A percentile compares a stretch with the other conserved stretches of the same genome.
phyloP scores from a whole-genome alignment of 1,139 yeast species.

The Blastobotrys raffinosifermentans region DNA sequence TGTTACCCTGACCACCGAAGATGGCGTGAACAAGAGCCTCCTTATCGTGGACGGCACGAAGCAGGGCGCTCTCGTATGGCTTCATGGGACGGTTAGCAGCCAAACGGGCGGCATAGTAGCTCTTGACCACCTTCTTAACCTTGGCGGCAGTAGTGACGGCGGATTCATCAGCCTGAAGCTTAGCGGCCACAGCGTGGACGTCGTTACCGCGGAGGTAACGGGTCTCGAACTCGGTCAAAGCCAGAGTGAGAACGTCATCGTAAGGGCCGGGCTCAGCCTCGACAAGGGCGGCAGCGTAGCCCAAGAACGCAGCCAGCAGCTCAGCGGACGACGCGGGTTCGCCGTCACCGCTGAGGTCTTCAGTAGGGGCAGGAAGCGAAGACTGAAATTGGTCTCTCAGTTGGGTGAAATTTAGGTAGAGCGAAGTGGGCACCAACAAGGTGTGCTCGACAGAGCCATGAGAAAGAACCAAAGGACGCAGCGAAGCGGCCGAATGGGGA shows the following conservation, averaged over 20 bases:
- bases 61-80: conserved; percentile 57
- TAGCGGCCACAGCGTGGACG: conserved; percentile 84
- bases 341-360: conserved; percentile 77
- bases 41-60: conserved; percentile 53
- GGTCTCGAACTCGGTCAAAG: conserved; percentile 76
- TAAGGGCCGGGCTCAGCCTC: conserved; percentile 49
- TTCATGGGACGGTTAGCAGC: conserved; percentile 45
- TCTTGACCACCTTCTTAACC: conserved; percentile 66
- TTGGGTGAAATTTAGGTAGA: conserved; percentile 77
- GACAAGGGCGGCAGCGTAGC: conserved; percentile 62
- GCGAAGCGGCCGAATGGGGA: conserved; percentile 43
- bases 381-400: conserved; percentile 80
- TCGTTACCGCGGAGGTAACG: conserved; percentile 71
- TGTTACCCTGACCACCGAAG: conserved; percentile 98
- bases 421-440: conserved; percentile 74
- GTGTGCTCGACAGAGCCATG: conserved; percentile 90
- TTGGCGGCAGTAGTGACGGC: conserved; percentile 59
- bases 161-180: conserved; percentile 45
- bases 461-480: conserved; percentile 73
- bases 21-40: conserved; percentile 70
- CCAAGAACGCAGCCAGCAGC: conserved; percentile 76
- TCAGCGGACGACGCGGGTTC: conserved; percentile 90
- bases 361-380: conserved; percentile 67
- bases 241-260: conserved; percentile 61
- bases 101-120: conserved; percentile 55